Evolutionary conservation across 805 yeast genomes (phyloP), one percentile per base, ranked within the genome.

Genomic region (Starmerella davenportii): DNA sequence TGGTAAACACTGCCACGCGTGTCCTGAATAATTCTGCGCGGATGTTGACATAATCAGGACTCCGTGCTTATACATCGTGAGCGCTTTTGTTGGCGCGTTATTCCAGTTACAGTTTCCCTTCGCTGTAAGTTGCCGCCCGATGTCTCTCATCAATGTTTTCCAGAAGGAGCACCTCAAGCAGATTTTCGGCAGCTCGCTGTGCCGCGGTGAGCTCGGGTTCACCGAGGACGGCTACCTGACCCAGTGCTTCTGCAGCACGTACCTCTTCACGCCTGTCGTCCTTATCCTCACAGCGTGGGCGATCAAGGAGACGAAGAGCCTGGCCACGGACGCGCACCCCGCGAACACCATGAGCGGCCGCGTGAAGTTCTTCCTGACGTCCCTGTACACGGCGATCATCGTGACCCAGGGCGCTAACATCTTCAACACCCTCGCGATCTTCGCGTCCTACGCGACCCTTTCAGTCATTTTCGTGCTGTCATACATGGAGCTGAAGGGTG

Each of bases 401-500:
- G 29, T 43, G 34, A 21, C 14, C 19, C 24, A 15, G 28, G 54
- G 54, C 27, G 44, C 44, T 24, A 32, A 27, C 18, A 33, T 51
- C 33, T 43, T 50, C 46, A 51, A 51, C 37, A 41, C 38, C 21
- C 38, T 50, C 36, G 40, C 48, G 23, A 23, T 30, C 32, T 29
- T 42, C 5, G 44, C 36, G 8, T 37, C 48, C 5, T 16, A 38
- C 37, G 5, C 41, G 19, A 35, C 48, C 16, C 21, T 46, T 38
- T 30, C 44, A 24, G 38, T 40, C 11, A 36, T 42, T 23, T 51
- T 51, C 21, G 33, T 48, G 28, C 41, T 47, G 27, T 40, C 48
- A n/a, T 49, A 40, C 42, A 29, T 45, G 35, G 53, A 51, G 31
- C 31, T 50, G 17, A 49, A 51, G 41, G 54, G 54, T 36, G 46